Evolutionary conservation across 2,329 filamentous ascomycete species (phyloP).

Genomic region (Aspergillus uvarum): DNA sequence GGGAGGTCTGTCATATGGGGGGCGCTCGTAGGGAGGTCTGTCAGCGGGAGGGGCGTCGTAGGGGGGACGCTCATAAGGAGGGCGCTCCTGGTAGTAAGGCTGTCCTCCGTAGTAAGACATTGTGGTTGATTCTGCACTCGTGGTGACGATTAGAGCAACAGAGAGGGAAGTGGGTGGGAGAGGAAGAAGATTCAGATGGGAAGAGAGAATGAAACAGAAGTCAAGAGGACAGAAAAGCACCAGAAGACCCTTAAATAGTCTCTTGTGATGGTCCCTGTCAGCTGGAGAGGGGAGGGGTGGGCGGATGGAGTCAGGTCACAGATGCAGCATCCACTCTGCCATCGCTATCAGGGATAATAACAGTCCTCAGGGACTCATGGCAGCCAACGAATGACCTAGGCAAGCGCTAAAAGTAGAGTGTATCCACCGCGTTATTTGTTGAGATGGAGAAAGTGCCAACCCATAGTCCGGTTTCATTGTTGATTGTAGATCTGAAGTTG

Average conservation of each 20-base stretch:
- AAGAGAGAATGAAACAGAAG: not conserved
- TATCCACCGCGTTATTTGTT: conserved; percentile 21
- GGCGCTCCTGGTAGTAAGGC: conserved; percentile 14
- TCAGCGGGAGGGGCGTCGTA: conserved; percentile 5
- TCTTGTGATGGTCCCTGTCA: conserved; percentile 1
- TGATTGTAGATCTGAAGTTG: conserved; percentile 7
- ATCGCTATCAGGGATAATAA: not conserved
- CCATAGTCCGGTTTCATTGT: conserved; percentile 11
- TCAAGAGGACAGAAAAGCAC: not conserved
- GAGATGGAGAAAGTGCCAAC: conserved; percentile 14
- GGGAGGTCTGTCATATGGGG: conserved; percentile 13
- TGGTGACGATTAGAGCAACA: conserved; percentile 1
- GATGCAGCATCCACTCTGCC: not conserved
- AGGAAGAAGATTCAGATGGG: conserved; percentile 5
- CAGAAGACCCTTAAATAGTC: conserved; percentile 3
- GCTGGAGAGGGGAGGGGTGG: conserved; percentile 1
- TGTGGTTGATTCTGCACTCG: not conserved
- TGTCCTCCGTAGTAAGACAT: conserved; percentile 19
- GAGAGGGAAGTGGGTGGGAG: not conserved
- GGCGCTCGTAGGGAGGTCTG: conserved; percentile 15
- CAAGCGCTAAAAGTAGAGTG: conserved; percentile 11
- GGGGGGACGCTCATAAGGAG: conserved; percentile 11
- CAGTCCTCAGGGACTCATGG: not conserved
- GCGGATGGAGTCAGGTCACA: conserved; percentile 3
- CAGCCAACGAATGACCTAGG: not conserved